Evolutionary conservation across 2,329 filamentous ascomycete genomes (phyloP).

Genomic region (Beauveria caledonica): DNA sequence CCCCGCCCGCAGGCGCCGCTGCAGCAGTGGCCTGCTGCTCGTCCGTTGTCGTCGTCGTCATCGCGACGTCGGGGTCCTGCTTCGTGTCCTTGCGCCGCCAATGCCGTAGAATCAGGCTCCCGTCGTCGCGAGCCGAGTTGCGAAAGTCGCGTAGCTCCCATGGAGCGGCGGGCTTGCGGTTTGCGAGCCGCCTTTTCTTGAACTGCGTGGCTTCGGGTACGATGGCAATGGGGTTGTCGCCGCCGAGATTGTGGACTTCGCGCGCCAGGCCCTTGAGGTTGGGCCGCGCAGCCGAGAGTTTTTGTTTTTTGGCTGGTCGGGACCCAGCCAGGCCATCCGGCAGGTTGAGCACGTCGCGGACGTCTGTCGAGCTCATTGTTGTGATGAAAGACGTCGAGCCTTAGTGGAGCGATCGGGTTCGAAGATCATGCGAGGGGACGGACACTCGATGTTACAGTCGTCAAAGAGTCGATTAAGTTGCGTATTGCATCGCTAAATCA

Average conservation of each 20-base stretch:
- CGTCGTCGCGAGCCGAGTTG: constrained; percentile 69
- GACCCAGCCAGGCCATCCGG: constrained; percentile 45
- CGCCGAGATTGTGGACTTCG: constrained; percentile 57
- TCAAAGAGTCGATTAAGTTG: constrained; percentile 9
- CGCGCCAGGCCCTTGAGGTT: constrained; percentile 57
- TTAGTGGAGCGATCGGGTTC: background rate
- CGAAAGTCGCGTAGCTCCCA: constrained; percentile 66
- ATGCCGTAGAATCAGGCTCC: constrained; percentile 60
- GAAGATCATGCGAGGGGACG: background rate
- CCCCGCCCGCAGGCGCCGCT: constrained; percentile 17
- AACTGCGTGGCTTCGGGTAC: constrained; percentile 52
- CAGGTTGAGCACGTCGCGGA: constrained; percentile 82
- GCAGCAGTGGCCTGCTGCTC: constrained; percentile 21
- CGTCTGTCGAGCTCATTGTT: constrained; percentile 52
- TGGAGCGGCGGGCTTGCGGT: constrained; percentile 45
- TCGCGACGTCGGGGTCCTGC: constrained; percentile 23
- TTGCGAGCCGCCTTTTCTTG: constrained; percentile 49
- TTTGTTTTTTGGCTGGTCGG: constrained; percentile 67
- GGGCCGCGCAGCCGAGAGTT: constrained; percentile 50
- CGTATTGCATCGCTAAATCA: background rate
- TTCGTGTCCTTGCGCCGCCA: constrained; percentile 62
- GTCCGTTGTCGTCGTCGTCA: constrained; percentile 12
- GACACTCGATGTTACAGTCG: background rate
- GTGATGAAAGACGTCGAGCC: constrained; percentile 1
- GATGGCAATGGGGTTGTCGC: constrained; percentile 59